Conservation (phyloP, 2,329 filamentous ascomycete genomes). For the Alternaria angustiovoidea region DNA sequence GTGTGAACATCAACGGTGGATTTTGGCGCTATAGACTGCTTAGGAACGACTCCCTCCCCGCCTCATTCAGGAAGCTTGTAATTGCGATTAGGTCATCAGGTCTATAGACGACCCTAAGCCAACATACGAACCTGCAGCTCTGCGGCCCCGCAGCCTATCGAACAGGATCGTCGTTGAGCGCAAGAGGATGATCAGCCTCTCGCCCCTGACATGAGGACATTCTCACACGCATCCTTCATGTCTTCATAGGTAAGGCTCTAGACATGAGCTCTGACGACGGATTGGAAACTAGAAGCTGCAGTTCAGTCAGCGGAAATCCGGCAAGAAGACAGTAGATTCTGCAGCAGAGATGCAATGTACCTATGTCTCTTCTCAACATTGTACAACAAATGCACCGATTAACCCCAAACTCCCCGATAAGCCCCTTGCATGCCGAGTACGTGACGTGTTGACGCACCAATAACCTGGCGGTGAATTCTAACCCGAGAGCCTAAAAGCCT, state of each 20-base stretch:
- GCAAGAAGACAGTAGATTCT: neutral
- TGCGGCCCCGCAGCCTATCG: neutral
- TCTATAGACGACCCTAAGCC: neutral
- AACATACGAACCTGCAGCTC: neutral
- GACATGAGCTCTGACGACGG: neutral
- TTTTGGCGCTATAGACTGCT: constrained; percentile 1
- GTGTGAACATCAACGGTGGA: constrained; percentile 3
- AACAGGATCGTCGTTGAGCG: neutral
- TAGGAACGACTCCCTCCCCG: neutral
- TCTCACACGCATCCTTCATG: no score
- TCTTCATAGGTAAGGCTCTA: neutral
- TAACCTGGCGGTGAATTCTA: neutral
- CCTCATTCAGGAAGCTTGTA: neutral
- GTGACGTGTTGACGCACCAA: neutral
- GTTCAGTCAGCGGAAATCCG: neutral
- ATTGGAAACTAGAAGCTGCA: neutral
- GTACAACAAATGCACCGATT: constrained; percentile 6
- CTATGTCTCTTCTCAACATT: neutral
- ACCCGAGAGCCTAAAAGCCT: neutral
- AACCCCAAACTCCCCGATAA: constrained; percentile 9
- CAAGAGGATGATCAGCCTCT: neutral
- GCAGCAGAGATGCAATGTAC: neutral
- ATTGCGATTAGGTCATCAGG: neutral
- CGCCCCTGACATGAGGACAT: neutral
- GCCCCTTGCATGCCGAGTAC: neutral